phyloP scores from a whole-genome alignment of 2,329 filamentous ascomycete species.

The Fusarium albosuccineum region DNA sequence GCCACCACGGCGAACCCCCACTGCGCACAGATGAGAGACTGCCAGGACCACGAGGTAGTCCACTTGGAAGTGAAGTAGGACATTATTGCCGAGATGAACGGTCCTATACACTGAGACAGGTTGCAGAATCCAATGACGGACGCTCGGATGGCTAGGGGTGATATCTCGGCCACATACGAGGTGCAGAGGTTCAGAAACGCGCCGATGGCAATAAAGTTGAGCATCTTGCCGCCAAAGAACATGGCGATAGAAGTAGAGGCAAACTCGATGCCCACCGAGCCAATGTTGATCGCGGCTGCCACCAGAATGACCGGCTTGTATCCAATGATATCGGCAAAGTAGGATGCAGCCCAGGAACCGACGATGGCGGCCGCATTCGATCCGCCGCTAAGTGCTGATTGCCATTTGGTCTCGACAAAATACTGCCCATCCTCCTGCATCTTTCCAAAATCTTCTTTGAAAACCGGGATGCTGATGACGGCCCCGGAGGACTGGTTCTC shows the following conservation, averaged over 20 bases:
- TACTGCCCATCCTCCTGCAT: conserved; percentile 19
- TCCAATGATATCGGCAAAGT: conserved; percentile 37
- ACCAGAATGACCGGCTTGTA: conserved; percentile 39
- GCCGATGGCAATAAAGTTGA: conserved; percentile 51
- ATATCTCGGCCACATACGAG: conserved; percentile 55
- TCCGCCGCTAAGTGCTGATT: conserved; percentile 43
- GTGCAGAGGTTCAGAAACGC: conserved; percentile 55
- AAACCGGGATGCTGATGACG: conserved; percentile 33
- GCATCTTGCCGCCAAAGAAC: conserved; percentile 49
- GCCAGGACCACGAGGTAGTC: conserved; percentile 57
- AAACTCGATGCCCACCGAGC: conserved; percentile 49
- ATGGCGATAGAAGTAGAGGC: conserved; percentile 47
- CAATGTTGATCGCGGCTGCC: conserved; percentile 43
- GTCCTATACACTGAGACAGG: conserved; percentile 56
- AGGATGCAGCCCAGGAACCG: conserved; percentile 40
- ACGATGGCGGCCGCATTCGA: conserved; percentile 38
- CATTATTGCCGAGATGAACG: conserved; percentile 55
- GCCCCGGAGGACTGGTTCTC: conserved; percentile 29
- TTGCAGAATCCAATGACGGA: conserved; percentile 54
- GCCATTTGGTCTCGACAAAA: conserved; percentile 43
- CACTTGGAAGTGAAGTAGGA: conserved; percentile 53
- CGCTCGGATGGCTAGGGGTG: conserved; percentile 54
- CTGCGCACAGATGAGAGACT: conserved; percentile 56
- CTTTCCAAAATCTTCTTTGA: conserved; percentile 37
- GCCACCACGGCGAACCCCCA: conserved; percentile 56